These are phyloP conservation scores for Pythium diclinum DNA, from an alignment of 352 stramenopile genomes.

Conservation along the genomic window DNA sequence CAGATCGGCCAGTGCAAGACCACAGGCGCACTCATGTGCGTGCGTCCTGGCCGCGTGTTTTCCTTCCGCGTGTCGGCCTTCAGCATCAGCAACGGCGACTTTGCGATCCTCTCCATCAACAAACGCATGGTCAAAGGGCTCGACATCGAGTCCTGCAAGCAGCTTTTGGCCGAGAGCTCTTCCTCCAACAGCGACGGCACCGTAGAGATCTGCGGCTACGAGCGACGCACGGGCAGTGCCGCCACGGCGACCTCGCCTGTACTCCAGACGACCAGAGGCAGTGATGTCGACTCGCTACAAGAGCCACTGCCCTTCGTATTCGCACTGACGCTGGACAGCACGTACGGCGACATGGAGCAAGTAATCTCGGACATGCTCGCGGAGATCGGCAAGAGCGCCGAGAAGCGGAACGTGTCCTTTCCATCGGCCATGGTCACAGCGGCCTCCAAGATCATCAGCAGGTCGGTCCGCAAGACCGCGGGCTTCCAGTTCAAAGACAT, in stretches of 20 bases:
- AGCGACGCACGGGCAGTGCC: slow-evolving; percentile 3
- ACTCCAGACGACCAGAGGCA: neutral
- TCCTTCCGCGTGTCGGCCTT: slow-evolving; percentile 56
- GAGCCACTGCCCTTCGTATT: slow-evolving; percentile 43
- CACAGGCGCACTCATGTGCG: slow-evolving; percentile 42
- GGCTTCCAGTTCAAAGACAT: slow-evolving; percentile 58
- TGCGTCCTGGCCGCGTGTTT: slow-evolving; percentile 41
- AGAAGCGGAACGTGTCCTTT: slow-evolving; percentile 67
- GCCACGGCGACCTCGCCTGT: neutral
- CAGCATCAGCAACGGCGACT: slow-evolving; percentile 59
- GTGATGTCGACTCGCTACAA: neutral
- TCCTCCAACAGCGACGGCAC: slow-evolving; percentile 6
- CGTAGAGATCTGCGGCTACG: slow-evolving; percentile 34
- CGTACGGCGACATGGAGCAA: slow-evolving; percentile 73
- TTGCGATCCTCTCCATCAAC: slow-evolving; percentile 63
- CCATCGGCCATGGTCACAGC: slow-evolving; percentile 59
- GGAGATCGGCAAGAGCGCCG: slow-evolving; percentile 65
- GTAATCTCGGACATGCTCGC: slow-evolving; percentile 73
- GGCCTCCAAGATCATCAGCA: slow-evolving; percentile 63
- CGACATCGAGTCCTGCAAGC: slow-evolving; percentile 32
- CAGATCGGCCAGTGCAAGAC: slow-evolving; percentile 47
- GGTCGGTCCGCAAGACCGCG: slow-evolving; percentile 61
- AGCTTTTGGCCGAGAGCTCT: slow-evolving; percentile 32
- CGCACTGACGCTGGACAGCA: slow-evolving; percentile 53
- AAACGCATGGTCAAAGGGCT: slow-evolving; percentile 43